phyloP scores from a whole-genome alignment of 805 yeast species.

The Starmerella bacillaris region DNA sequence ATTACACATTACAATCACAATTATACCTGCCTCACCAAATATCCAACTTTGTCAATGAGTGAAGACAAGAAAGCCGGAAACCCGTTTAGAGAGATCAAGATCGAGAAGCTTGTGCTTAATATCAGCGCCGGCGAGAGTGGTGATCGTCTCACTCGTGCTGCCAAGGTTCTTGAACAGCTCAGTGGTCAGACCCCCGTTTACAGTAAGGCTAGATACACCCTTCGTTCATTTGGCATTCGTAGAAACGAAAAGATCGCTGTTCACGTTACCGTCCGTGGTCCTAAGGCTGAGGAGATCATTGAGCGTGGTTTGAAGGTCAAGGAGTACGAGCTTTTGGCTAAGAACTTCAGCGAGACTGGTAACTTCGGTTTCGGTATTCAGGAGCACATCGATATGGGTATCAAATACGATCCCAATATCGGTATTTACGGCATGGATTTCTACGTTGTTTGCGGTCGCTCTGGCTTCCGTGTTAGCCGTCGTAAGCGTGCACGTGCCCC shows the following conservation, averaged over 20 bases:
- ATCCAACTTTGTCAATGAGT: constrained; percentile 9
- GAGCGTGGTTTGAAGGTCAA: constrained; percentile 99
- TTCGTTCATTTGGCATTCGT: constrained; percentile 99
- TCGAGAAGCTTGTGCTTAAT: constrained; percentile 98
- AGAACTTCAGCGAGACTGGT: constrained; percentile 97
- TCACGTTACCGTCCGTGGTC: constrained; percentile 99
- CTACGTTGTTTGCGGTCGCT: constrained; percentile 98
- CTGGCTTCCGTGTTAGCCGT: constrained; percentile 96
- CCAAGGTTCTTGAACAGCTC: constrained; percentile 98
- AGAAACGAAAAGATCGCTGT: constrained; percentile 99
- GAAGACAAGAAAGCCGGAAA: constrained; percentile 31
- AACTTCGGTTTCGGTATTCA: constrained; percentile 99
- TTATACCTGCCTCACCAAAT: constrained; percentile 1
- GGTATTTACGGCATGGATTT: constrained; percentile 99
- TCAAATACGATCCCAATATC: constrained; percentile 98
- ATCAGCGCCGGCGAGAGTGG: constrained; percentile 99
- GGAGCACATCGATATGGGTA: constrained; percentile 99
- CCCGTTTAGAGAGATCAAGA: constrained; percentile 97
- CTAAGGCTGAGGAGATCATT: constrained; percentile 97
- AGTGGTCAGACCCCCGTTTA: constrained; percentile 99
- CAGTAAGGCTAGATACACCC: constrained; percentile 99
- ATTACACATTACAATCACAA: not conserved
- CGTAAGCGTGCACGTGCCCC: constrained; percentile 73
- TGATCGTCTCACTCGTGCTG: constrained; percentile 99
- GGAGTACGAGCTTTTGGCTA: constrained; percentile 90